A percentile compares a stretch with the other conserved stretches of the same genome.
phyloP scores from a whole-genome alignment of 768 basidiomycete genomes.

The Panaeolus papilionaceus region DNA sequence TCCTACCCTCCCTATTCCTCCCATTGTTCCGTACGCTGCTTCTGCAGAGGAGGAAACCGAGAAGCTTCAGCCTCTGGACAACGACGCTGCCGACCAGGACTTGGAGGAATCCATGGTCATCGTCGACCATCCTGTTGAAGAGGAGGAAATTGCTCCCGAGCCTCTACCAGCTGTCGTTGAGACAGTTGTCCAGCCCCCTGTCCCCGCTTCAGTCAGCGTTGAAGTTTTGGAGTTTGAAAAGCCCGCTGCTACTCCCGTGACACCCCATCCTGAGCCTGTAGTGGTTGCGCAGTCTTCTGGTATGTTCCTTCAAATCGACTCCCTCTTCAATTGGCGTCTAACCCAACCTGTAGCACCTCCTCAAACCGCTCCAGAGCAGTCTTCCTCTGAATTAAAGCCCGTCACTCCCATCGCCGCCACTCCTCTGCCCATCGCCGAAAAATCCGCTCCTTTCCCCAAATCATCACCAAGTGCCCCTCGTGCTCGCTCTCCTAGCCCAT shows the following conservation, averaged over 20 bases:
- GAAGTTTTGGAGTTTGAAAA: neutral
- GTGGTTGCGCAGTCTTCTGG: neutral
- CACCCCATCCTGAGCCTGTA: neutral
- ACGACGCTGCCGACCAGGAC: neutral
- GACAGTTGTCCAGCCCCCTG: neutral
- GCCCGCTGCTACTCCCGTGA: neutral
- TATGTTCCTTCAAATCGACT: neutral
- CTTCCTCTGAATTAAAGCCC: neutral
- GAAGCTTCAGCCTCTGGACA: neutral
- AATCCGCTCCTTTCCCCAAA: neutral
- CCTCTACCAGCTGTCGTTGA: neutral
- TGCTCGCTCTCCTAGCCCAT: neutral
- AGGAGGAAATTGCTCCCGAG: neutral
- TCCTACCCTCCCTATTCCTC: neutral
- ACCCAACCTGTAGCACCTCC: neutral
- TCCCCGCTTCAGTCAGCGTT: neutral
- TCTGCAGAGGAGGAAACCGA: neutral
- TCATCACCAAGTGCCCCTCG: neutral
- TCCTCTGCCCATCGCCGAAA: neutral
- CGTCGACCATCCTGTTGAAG: neutral
- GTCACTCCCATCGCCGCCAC: neutral
- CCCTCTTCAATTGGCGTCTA: neutral
- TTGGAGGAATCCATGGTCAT: slow-evolving; percentile 1
- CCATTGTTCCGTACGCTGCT: neutral
- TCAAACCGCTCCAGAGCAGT: neutral